These are phyloP conservation scores for Russula foetens DNA, from an alignment of 768 basidiomycete species.

Conservation along the genomic window DNA sequence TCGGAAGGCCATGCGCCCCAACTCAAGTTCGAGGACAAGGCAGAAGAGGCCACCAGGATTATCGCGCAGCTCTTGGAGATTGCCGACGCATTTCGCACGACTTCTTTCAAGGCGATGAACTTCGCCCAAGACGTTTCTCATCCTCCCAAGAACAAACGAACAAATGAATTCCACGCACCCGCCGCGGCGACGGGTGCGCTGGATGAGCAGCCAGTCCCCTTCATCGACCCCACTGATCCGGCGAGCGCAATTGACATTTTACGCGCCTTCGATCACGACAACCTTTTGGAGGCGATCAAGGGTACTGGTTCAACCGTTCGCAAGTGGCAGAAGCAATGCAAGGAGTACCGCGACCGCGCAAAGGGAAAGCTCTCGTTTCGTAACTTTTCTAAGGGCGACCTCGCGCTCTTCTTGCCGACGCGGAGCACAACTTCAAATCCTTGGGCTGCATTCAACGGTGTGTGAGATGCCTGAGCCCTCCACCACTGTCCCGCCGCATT, in stretches of 20 bases:
- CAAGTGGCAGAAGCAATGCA: conserved; percentile 97
- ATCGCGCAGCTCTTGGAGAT: conserved; percentile 77
- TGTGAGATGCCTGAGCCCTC: conserved; percentile 19
- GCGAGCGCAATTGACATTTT: conserved; percentile 56
- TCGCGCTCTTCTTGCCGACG: conserved; percentile 92
- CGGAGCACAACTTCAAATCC: conserved; percentile 84
- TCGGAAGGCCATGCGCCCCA: conserved; percentile 59
- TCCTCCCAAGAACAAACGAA: conserved; percentile 35
- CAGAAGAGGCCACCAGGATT: conserved; percentile 56
- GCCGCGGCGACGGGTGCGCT: conserved; percentile 38
- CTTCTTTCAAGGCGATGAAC: conserved; percentile 63
- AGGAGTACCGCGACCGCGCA: conserved; percentile 85
- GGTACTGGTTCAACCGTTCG: conserved; percentile 78
- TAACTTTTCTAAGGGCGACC: conserved; percentile 89
- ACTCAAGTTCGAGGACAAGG: conserved; percentile 51
- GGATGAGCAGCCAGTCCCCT: conserved; percentile 54
- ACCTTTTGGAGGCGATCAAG: conserved; percentile 72
- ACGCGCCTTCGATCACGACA: conserved; percentile 71
- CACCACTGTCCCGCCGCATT: background rate
- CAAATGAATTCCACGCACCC: background rate
- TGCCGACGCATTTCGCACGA: conserved; percentile 66
- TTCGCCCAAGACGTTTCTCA: conserved; percentile 48
- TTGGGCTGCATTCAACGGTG: conserved; percentile 98
- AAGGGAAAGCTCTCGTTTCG: conserved; percentile 94
- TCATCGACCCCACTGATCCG: conserved; percentile 66